phyloP scores from a whole-genome alignment of 805 yeast genomes.

The Ogataea ganodermae region DNA sequence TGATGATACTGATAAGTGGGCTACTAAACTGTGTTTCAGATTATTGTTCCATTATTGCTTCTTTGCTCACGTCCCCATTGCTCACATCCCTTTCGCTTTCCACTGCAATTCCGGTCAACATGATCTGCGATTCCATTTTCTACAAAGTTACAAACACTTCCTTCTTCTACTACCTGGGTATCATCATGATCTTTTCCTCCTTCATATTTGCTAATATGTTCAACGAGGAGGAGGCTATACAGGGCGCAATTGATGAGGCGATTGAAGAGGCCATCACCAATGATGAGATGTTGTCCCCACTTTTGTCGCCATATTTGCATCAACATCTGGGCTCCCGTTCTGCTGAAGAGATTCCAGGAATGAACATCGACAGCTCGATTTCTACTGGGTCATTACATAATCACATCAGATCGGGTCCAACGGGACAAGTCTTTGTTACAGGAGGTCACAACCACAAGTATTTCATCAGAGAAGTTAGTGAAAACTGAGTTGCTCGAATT shows the following conservation, averaged over 20 bases:
- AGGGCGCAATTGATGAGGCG: slow-evolving; percentile 49
- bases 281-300: slow-evolving; percentile 48
- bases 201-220: slow-evolving; percentile 49
- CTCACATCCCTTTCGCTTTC: slow-evolving; percentile 53
- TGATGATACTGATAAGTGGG: slow-evolving; percentile 43
- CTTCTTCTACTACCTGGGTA: slow-evolving; percentile 45
- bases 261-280: slow-evolving; percentile 48
- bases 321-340: slow-evolving; percentile 6
- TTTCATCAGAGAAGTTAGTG: slow-evolving; percentile 32
- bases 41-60: slow-evolving; percentile 50
- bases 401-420: background rate
- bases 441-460: slow-evolving; percentile 39
- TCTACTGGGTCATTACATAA: slow-evolving; percentile 3
- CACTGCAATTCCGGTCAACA: slow-evolving; percentile 53
- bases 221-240: slow-evolving; percentile 46
- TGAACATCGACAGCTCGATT: slow-evolving; percentile 22
- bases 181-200: slow-evolving; percentile 47
- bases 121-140: slow-evolving; percentile 45
- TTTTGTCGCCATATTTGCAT: slow-evolving; percentile 44
- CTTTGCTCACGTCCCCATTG: slow-evolving; percentile 55
- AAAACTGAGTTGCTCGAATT: background rate
- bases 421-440: slow-evolving; percentile 33
- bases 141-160: slow-evolving; percentile 37
- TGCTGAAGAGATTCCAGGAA: slow-evolving; percentile 28
- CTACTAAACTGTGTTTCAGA: slow-evolving; percentile 51